phyloP scores from a whole-genome alignment of 176 grass and related monocot species.

The Areca catechu region DNA sequence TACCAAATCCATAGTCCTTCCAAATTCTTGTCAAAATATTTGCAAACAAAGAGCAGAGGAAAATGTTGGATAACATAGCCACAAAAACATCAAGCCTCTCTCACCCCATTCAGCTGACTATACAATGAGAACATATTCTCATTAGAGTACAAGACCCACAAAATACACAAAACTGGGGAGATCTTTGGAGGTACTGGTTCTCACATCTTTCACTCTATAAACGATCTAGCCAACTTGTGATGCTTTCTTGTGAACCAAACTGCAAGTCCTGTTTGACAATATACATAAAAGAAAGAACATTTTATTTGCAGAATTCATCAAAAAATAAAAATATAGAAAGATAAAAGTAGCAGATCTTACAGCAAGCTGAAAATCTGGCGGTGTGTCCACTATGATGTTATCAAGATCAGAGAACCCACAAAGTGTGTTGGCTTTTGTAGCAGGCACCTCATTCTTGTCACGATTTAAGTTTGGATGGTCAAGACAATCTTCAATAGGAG shows the following conservation, averaged over 20 bases:
- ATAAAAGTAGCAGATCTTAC: slow-evolving; percentile 31
- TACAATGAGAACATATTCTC: too few relatives aligned
- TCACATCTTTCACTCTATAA: slow-evolving; percentile 17
- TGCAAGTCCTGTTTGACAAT: slow-evolving; percentile 41
- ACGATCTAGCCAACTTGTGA: slow-evolving; percentile 63
- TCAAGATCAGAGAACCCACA: slow-evolving; percentile 38
- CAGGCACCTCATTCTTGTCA: slow-evolving; percentile 16
- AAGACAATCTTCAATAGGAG: slow-evolving; percentile 17
- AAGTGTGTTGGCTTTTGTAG: slow-evolving; percentile 5
- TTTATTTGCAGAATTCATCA: too few relatives aligned
- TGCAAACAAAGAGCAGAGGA: too few relatives aligned
- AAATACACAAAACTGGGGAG: neutral
- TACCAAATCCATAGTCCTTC: too few relatives aligned
- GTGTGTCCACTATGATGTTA: slow-evolving; percentile 35
- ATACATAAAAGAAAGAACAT: neutral
- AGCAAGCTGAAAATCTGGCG: slow-evolving; percentile 56
- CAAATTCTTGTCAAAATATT: too few relatives aligned
- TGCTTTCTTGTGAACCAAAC: slow-evolving; percentile 76
- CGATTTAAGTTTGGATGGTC: slow-evolving; percentile 31
- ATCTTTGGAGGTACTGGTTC: too few relatives aligned
- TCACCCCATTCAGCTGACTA: too few relatives aligned
- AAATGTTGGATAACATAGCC: too few relatives aligned
- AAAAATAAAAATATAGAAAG: too few relatives aligned
- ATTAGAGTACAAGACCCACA: too few relatives aligned
- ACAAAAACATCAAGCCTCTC: too few relatives aligned